Percentiles rank a stretch among this genome's conserved stretches.
These are phyloP conservation scores for Cercospora sp. DNA, from an alignment of 2,329 filamentous ascomycete species.

Conservation along the genomic window DNA sequence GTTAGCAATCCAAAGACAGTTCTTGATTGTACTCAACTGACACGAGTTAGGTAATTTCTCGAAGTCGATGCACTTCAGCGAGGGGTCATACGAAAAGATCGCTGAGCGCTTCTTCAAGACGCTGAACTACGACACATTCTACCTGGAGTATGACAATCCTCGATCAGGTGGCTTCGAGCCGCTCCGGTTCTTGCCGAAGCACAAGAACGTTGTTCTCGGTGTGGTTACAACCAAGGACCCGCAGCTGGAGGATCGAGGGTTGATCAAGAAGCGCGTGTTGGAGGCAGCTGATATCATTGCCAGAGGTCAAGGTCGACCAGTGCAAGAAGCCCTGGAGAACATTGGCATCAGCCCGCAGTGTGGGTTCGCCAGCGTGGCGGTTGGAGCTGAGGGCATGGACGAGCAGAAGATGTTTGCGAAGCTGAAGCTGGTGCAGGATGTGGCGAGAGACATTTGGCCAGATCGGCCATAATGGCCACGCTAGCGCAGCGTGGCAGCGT, in stretches of 20 bases:
- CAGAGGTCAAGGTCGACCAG: conserved; percentile 39
- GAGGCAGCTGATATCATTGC: conserved; percentile 42
- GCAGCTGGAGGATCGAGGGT: conserved; percentile 38
- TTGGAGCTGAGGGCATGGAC: conserved; percentile 41
- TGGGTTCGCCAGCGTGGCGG: conserved; percentile 42
- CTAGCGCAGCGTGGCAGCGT: background rate
- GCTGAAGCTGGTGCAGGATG: conserved; percentile 40
- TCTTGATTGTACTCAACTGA: background rate
- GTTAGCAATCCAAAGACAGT: conserved; percentile 22
- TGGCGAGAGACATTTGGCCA: conserved; percentile 42
- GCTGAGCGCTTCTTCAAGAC: conserved; percentile 42
- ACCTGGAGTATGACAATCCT: conserved; percentile 44
- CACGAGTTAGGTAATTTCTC: conserved; percentile 39
- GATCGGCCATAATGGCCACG: conserved; percentile 31
- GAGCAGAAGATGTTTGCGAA: conserved; percentile 44
- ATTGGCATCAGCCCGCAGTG: conserved; percentile 43
- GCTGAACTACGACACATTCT: conserved; percentile 44
- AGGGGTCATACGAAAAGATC: conserved; percentile 43
- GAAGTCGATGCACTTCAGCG: conserved; percentile 43
- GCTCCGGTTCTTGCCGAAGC: conserved; percentile 40
- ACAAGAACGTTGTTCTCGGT: conserved; percentile 44
- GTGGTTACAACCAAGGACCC: conserved; percentile 43
- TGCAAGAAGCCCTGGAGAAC: conserved; percentile 42
- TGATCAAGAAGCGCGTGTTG: conserved; percentile 38
- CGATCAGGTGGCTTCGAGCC: conserved; percentile 44